Base-by-base conservation (phyloP, 345 rosid species). In the Cardiospermum halicacabum region DNA sequence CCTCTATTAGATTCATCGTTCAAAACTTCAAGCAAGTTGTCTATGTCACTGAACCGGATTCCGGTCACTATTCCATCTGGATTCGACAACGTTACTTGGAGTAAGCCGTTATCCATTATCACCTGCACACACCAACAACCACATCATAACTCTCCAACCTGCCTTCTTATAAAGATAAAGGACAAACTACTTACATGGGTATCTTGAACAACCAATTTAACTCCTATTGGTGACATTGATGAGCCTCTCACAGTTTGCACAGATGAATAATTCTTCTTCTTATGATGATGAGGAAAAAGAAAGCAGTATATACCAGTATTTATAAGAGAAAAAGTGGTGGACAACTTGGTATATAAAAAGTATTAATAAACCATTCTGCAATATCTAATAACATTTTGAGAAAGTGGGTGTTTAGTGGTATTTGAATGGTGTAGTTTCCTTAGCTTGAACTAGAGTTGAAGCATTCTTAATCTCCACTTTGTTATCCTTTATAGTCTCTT, bases 1-100 rank as follows among this genome's bases (percentile, higher is more conserved):
- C 98, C 98, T 80, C 98, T 84, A 61, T 87, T 82, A 25, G 78
- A 54, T 78, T 89, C 98, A 11, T 81, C 89, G 55, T 89, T 92
- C 16, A 72, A 81, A 76, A 85, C 84, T 82, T 92, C 98, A 15
- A 92, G 96, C 77, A 92, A 72, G 75, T 92, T 92, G 75, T 87
- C 95, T 2, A 92, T 79, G 75, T 78, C 88, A 67, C 77, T 77
- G 26, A 77, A 92, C 39, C 62, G 82, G 16, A 92, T 81, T 28
- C 95, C 86, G 0, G 92, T 85, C 43, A 92, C 89, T 10, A 87
- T 84, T 60, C 96, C 96, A 2, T 64, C 91, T 2, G 98, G 98
- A 48, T 85, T 87, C 0, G 95, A 89, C 28, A 89, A 71, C 2
- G 90, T 85, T 31, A 92, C 81, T 72, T 79, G 84, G 18, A 91